A percentile compares a stretch with the other conserved stretches of the same genome.
Evolutionary conservation across 257 asterid species (phyloP).

Genomic region (Nicotiana attenuata): DNA sequence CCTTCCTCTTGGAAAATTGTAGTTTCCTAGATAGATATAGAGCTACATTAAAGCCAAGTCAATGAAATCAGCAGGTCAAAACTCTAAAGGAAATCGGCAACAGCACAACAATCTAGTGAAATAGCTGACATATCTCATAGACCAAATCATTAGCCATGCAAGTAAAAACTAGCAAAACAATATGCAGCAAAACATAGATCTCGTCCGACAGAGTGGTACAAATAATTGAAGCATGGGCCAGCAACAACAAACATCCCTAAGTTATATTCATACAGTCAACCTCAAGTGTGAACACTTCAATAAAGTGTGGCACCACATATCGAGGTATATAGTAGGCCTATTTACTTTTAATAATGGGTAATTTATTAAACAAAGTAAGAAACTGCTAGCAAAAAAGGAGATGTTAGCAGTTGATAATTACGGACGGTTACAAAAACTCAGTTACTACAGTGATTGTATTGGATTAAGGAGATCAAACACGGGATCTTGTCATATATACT

Average conservation of each 20-base stretch:
- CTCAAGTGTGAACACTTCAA: not conserved
- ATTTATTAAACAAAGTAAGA: not conserved
- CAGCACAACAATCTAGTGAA: not conserved
- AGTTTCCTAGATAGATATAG: not conserved
- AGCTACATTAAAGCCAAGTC: not conserved
- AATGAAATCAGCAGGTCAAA: not conserved
- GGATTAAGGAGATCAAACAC: not conserved
- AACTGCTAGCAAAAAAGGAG: not conserved
- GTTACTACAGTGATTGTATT: not conserved
- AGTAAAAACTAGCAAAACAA: not conserved
- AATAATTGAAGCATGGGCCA: not conserved
- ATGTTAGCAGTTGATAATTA: not conserved
- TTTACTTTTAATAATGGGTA: not conserved
- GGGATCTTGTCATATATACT: not conserved
- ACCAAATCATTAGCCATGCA: not conserved
- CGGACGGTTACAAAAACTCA: not conserved
- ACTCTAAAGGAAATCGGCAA: not conserved
- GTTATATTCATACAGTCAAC: not conserved
- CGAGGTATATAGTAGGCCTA: not conserved
- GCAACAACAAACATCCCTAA: not conserved
- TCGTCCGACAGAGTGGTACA: not conserved
- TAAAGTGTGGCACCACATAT: not conserved
- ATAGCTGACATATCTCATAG: not conserved
- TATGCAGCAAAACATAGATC: not conserved
- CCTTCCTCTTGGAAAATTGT: not conserved